Base-by-base conservation (phyloP, 192 early-diverging fungal genomes). In the Rhizoclosmatium sp. region DNA sequence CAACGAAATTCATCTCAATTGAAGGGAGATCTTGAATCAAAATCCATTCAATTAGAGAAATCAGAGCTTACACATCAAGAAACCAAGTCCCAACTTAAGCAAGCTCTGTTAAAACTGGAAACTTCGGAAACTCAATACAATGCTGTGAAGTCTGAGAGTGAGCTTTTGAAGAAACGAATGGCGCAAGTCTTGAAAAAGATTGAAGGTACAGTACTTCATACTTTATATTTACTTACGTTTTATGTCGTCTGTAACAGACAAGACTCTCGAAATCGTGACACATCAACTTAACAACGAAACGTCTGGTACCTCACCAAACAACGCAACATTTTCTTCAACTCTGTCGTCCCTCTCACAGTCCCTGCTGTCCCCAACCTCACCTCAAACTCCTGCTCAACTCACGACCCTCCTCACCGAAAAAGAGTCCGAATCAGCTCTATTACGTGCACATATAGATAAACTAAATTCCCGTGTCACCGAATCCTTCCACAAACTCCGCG, bases 251-350 rank as follows among this genome's bases (percentile, higher is more conserved):
- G 39, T 62, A 39, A 46, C 46, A 68, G 65, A 9, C 40, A 68
- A 68, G 21, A 47, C 65, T 16, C 40, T 68, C 21, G 65, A 68
- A 41, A 39, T 68, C 21, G 65, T 68, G 5, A 44, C 40, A 41
- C 40, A 42, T 46, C 65, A 68, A 47, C 65, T 68, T 42, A 41
- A 68, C 65, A 68, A 41, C 21, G 65, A 68, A 68, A 10, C 46
- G 1, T 54, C 51, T 7, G 23, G 10, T 7, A 19, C 60, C 23
- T 62, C 60, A 19, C 60, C 60, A 40, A 62, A 40, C 60, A 56
- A 56, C 54, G 19, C 54, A n/a, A 56, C 54, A 14, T n/a, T n/a
- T n/a, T 14, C 54, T 56, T 56, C 54, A 9, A 56, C 19, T n/a
- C 21, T 62, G 7, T 62, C 60, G 23, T 21, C 60, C 5, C 23